Evolutionary conservation across 2,329 filamentous ascomycete genomes (phyloP).

Genomic region (Cryphonectria nitschkei): DNA sequence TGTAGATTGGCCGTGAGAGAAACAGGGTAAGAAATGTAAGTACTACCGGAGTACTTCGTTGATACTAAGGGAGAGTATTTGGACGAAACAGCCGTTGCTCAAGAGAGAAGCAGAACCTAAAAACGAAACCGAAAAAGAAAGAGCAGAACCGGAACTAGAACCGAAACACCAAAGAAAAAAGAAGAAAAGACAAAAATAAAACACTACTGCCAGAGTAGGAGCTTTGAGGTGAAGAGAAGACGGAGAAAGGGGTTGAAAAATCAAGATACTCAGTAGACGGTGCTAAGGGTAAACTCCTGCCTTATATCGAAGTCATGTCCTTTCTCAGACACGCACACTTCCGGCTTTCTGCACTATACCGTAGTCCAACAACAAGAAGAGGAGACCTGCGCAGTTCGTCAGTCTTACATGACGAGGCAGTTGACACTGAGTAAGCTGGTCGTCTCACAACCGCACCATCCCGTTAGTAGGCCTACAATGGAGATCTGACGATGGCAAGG

Average conservation of each 20-base stretch:
- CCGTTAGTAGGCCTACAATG: neutral
- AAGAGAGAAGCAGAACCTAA: neutral
- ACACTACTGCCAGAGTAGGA: constrained; percentile 2
- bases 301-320: neutral
- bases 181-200: neutral
- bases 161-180: neutral
- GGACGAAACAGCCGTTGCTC: neutral
- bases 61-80: neutral
- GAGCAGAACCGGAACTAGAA: neutral
- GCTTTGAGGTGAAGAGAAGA: neutral
- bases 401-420: neutral
- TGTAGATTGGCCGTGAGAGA: neutral
- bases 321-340: neutral
- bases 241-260: neutral
- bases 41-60: neutral
- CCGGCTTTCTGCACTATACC: neutral
- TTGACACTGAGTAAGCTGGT: constrained; percentile 2
- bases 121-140: neutral
- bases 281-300: neutral
- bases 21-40: neutral
- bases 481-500: neutral
- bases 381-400: neutral
- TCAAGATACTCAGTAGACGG: neutral
- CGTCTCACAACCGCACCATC: neutral
- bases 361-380: neutral